Base-by-base conservation (phyloP, 805 yeast genomes). In the Wickerhamomyces ciferrii region DNA sequence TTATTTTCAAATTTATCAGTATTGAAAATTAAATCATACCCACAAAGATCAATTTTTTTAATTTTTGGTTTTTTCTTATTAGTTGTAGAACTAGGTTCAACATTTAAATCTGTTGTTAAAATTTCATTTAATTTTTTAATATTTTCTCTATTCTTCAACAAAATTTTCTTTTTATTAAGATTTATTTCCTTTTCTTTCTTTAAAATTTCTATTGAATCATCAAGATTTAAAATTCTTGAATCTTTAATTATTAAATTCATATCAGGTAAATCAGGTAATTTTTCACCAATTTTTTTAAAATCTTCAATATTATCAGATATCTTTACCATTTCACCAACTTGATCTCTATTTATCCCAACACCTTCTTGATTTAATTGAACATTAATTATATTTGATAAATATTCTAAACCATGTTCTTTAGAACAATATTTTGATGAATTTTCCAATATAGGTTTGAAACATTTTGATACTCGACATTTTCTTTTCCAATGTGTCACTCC, bases 381-480 rank as follows among this genome's bases (percentile, higher is more conserved):
- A 2, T 42, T 23, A 23, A 54, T 20, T 2, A 41, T 17, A 1
- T n/a, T 13, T 34, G 43, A 45, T 48, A 59, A 47, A 35, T 40
- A 60, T 18, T 35, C 41, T 19, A 53, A 20, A 32, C 96, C 97
- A 63, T 91, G 96, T 23, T 77, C 86, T 19, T 72, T 74, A 15
- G 79, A 66, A 60, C 97, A 90, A 60, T 86, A 90, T 61, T 90
- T 88, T 31, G 89, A 78, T 41, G 62, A 65, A 20, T 58, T 55
- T 1, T 60, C 65, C 4, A 49, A 43, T 5, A 81, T 78, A 0
- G 90, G 84, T 36, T 72, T 67, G 42, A 56, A 72, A 59, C 97
- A 90, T 1, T 58, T 61, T 1, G 62, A 58, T 13, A 85, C 44
- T 24, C 92, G 71, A 60, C 97, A 90, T 57, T 84, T 85, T 37